Evolutionary conservation across 2,329 filamentous ascomycete genomes (phyloP), one percentile per base, ranked within the genome.

Genomic region (Pseudogymnoascus pannorum): DNA sequence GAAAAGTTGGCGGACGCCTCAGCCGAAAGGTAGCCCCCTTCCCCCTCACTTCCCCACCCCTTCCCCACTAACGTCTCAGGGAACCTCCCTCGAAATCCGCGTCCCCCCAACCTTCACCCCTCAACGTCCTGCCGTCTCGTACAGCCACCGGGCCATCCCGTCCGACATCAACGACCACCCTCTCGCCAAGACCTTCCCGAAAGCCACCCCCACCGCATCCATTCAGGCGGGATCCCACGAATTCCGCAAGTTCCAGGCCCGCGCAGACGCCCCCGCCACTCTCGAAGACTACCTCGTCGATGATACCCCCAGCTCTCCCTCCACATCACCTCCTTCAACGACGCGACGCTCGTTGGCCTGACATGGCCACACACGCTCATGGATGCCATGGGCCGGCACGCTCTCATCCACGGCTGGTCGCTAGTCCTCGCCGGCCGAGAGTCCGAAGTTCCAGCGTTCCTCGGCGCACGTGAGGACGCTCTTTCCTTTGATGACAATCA

Each of bases 271-370:
- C 1, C 74, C 74, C 1, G 65, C 63, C 9, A 71, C 64, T 2
- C 64, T 78, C 0, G 67, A 72, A 1, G 77, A 80, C 60, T 78
- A 76, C 62, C 57, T 79, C 11, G 66, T 69, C 44, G 63, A 67
- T 4, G 79, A 81, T 66, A 68, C 66, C 16, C 80, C 0, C 76
- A 78, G 65, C 66, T 83, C 4, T 73, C 74, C 3, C 69, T 83
- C 4, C 78, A 80, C 63, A 71, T 83, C 42, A 74, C 76, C 3
- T 74, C 75, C 0, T 83, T 84, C 66, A 67, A 65, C 2, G 77
- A 84, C 61, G 77, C 78, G 0, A 84, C 81, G 0, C 67, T 83
- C 0, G 70, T 84, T 1, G 72, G 73, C 0, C 64, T 83, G 0
- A 70, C 71, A 1, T 81, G 74, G 70, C 75, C 77, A 1, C 81